These are phyloP conservation scores for Boletus bicolor DNA, from an alignment of 768 basidiomycete species.

Conservation along the genomic window DNA sequence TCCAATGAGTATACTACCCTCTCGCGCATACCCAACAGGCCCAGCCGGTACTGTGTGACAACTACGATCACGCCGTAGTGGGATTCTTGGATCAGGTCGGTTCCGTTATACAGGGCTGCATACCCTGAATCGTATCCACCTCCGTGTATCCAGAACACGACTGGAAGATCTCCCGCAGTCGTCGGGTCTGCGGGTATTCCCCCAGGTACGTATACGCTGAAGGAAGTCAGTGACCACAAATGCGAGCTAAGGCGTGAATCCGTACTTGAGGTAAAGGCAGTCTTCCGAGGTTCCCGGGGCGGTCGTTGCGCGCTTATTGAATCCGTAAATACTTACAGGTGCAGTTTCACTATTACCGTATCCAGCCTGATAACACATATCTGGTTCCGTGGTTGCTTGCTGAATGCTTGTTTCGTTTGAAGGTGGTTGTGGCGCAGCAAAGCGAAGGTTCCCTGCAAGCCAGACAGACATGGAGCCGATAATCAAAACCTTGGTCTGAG, in stretches of 20 bases:
- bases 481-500: background rate
- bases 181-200: slow-evolving; percentile 9
- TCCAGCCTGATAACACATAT: slow-evolving; percentile 20
- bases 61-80: slow-evolving; percentile 23
- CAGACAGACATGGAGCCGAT: background rate
- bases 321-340: slow-evolving; percentile 4
- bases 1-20: background rate
- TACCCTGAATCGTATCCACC: slow-evolving; percentile 20
- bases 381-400: slow-evolving; percentile 11
- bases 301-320: background rate
- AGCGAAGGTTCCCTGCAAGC: slow-evolving; percentile 12
- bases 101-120: slow-evolving; percentile 4
- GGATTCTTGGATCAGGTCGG: slow-evolving; percentile 17
- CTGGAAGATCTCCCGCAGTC: slow-evolving; percentile 14
- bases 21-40: background rate
- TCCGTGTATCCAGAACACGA: background rate
- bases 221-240: background rate
- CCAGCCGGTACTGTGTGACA: background rate
- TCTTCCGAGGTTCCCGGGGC: slow-evolving; percentile 22
- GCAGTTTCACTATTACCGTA: slow-evolving; percentile 9
- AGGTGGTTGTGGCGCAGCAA: slow-evolving; percentile 4
- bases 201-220: background rate
- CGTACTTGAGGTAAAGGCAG: slow-evolving; percentile 33
- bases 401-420: slow-evolving; percentile 9
- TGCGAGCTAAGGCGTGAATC: background rate